Base-by-base conservation (phyloP, 2,329 filamentous ascomycete genomes). In the Phialemoniopsis sp. region DNA sequence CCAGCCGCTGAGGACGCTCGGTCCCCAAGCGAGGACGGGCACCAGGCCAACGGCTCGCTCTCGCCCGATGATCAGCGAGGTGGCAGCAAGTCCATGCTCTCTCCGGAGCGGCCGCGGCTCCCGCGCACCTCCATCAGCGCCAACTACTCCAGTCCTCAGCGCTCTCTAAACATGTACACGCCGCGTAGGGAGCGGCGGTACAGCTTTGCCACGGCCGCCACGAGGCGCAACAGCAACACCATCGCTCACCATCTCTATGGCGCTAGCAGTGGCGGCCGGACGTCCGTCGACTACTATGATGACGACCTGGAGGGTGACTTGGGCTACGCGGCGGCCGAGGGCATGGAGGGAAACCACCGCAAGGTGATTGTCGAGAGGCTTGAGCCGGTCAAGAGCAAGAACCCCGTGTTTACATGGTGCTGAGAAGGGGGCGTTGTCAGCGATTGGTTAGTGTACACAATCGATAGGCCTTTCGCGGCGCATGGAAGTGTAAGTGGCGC, bases 321-420 rank as follows among this genome's bases (percentile, higher is more conserved):
- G 19, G 93, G 93, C 9, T 98, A 95, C 63, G 89, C 90, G 10
- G 91, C 90, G 1, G 93, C 93, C 0, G 88, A 91, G 59, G 93
- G 89, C 18, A 89, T 95, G 79, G 93, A 97, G 63, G 87, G 87
- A 12, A 87, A 89, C 54, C 82, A 86, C 59, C 79, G 90, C 53
- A 95, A 93, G 64, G 93, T 98, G 35, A 97, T 98, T 70, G 90
- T 98, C 35, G 93, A 98, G 71, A 76, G 93, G 46, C 67, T 98
- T 42, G 93, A 98, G 70, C 87, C 91, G 44, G 93, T 98, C 46
- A 97, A 97, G 73, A 88, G 83, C 57, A 86, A 85, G 59, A 94
- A 95, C 58, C 93, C 93, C 3, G 89, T 98, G 26, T 98, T 98
- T 64, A 95, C 87, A 33, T 98, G 93, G 87, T 98, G 93, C 70